Evolutionary conservation across 2,329 filamentous ascomycete species (phyloP).

Genomic region (Pseudopyrenochaeta lycopersici): DNA sequence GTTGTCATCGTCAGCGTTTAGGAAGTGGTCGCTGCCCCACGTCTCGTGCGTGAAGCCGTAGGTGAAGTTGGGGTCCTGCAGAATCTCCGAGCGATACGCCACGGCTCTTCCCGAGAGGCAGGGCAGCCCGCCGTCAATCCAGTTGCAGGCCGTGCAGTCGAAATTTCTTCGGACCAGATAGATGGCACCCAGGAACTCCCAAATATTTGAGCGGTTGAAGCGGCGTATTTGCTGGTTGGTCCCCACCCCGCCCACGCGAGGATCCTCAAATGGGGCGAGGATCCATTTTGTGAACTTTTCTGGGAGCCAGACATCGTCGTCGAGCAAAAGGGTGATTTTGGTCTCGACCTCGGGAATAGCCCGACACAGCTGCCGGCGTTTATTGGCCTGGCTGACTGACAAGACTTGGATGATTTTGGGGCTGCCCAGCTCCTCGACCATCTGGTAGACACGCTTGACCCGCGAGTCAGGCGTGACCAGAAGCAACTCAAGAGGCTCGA

Average conservation of each 20-base stretch:
- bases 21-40: slow-evolving; percentile 73
- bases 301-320: slow-evolving; percentile 96
- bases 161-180: slow-evolving; percentile 96
- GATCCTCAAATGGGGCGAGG: slow-evolving; percentile 88
- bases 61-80: slow-evolving; percentile 85
- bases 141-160: slow-evolving; percentile 93
- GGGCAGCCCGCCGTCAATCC: slow-evolving; percentile 93
- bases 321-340: slow-evolving; percentile 87
- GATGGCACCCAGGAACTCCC: slow-evolving; percentile 89
- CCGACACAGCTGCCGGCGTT: slow-evolving; percentile 90
- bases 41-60: slow-evolving; percentile 91
- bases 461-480: slow-evolving; percentile 89
- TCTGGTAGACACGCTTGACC: slow-evolving; percentile 70
- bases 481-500: slow-evolving; percentile 76
- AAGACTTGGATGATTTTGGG: slow-evolving; percentile 75
- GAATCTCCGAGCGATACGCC: slow-evolving; percentile 87
- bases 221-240: slow-evolving; percentile 88
- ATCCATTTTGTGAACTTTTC: slow-evolving; percentile 88
- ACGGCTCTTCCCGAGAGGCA: slow-evolving; percentile 96
- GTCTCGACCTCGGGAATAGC: slow-evolving; percentile 88
- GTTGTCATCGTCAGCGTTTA: slow-evolving; percentile 98
- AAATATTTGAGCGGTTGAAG: slow-evolving; percentile 70
- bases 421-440: slow-evolving; percentile 56
- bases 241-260: slow-evolving; percentile 85
- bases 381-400: slow-evolving; percentile 87